These are phyloP conservation scores for Suillus variegatus DNA, from an alignment of 768 basidiomycete species.

Conservation along the genomic window DNA sequence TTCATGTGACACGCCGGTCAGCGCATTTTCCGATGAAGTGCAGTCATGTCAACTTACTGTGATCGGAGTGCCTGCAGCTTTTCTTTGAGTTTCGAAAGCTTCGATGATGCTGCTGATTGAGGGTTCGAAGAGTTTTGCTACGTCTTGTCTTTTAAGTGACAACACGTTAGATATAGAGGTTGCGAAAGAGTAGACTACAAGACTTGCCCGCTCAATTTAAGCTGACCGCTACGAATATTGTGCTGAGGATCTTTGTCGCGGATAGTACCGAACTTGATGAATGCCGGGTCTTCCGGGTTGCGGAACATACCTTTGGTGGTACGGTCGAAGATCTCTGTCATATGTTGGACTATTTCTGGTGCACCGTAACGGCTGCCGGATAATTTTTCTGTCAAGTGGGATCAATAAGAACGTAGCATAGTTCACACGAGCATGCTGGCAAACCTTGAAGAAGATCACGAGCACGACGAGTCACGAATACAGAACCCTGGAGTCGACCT, in stretches of 20 bases:
- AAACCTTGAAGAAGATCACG: slow-evolving; percentile 30
- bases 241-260: slow-evolving; percentile 39
- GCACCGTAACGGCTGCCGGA: slow-evolving; percentile 31
- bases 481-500: slow-evolving; percentile 45
- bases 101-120: slow-evolving; percentile 39
- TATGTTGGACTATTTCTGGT: slow-evolving; percentile 35
- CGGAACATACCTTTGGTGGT: slow-evolving; percentile 47
- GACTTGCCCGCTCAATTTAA: slow-evolving; percentile 39
- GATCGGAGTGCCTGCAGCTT: slow-evolving; percentile 31
- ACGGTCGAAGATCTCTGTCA: slow-evolving; percentile 40
- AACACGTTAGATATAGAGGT: not conserved
- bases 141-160: slow-evolving; percentile 29
- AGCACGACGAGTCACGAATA: slow-evolving; percentile 39
- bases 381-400: slow-evolving; percentile 25
- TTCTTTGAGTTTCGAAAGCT: slow-evolving; percentile 35
- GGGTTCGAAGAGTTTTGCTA: slow-evolving; percentile 45
- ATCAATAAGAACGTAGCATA: not conserved
- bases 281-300: slow-evolving; percentile 37
- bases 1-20: slow-evolving; percentile 8
- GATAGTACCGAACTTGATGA: slow-evolving; percentile 42
- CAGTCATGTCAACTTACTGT: slow-evolving; percentile 25
- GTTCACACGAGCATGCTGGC: slow-evolving; percentile 16
- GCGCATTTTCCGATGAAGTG: not conserved
- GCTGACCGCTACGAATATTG: slow-evolving; percentile 40
- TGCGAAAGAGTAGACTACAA: not conserved